Evolutionary conservation across 768 basidiomycete species (phyloP).

Genomic region (Boletus barrowsii): DNA sequence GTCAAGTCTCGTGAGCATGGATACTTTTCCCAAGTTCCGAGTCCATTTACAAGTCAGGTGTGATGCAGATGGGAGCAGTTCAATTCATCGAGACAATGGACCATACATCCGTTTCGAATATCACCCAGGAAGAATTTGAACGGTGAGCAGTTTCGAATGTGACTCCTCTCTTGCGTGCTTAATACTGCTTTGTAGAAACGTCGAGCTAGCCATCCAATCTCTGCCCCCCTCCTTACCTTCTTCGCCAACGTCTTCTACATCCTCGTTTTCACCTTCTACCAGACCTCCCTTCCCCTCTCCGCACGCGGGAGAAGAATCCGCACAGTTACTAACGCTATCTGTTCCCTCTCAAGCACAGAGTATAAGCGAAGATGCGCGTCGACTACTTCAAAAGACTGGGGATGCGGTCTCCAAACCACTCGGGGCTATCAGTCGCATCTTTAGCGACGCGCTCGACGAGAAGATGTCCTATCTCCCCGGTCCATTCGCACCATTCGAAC

Average conservation of each 20-base stretch:
- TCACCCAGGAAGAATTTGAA: constrained; percentile 92
- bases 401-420: constrained; percentile 89
- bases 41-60: constrained; percentile 7
- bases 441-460: constrained; percentile 79
- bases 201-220: constrained; percentile 57
- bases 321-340: constrained; percentile 69
- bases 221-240: constrained; percentile 33
- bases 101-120: constrained; percentile 89
- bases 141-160: constrained; percentile 38
- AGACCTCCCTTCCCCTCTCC: constrained; percentile 38
- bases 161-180: constrained; percentile 2
- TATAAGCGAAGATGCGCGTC: constrained; percentile 66
- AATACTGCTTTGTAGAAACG: constrained; percentile 39
- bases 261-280: constrained; percentile 38
- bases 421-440: constrained; percentile 84
- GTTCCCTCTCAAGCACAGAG: constrained; percentile 34
- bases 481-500: constrained; percentile 66
- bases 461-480: constrained; percentile 64
- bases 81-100: constrained; percentile 99
- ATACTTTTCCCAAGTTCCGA: not conserved
- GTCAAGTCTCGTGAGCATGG: constrained; percentile 75
- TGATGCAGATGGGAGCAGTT: constrained; percentile 83
- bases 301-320: constrained; percentile 86
- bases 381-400: constrained; percentile 85
- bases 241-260: constrained; percentile 31